Base-by-base conservation (phyloP, 1,284 basidiomycete genomes). In the Mrakiaceae sp. region DNA sequence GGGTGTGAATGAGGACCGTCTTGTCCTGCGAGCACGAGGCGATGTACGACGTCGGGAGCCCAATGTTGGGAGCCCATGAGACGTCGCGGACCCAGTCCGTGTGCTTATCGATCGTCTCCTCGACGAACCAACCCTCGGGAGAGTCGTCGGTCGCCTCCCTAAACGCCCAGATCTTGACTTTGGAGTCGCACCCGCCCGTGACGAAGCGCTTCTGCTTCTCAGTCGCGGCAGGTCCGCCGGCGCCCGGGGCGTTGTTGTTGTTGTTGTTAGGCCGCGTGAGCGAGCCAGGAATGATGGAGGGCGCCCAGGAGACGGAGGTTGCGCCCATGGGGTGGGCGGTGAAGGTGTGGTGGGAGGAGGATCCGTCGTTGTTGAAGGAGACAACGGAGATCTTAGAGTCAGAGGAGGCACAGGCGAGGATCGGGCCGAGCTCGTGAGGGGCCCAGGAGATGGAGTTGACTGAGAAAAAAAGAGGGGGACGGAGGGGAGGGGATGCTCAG, bases 371-470 rank as follows among this genome's bases (percentile, higher is more conserved):
- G 83, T 97, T 95, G 81, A 98, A 98, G 6, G 89, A 91, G 67
- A 98, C 80, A 42, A 98, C 93, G 7, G 95, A 98, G 60, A 98
- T 84, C 75, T 96, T 96, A 69, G 95, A 95, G 74, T 98, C 95
- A 3, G 92, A 96, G n/a, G 90, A 95, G 1, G 95, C 95, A 72
- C 95, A 98, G 1, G 93, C 94, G 56, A 98, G 82, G 70, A 97
- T 94, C 0, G 96, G 91, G 63, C 96, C 95, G 11, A 98, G 84
- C 75, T 98, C 95, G 71, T 96, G 92, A 1, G 96, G 93, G 47
- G 95, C 94, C 95, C 96, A 98, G 0, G 92, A 90, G 50, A 98
- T 89, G 0, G 94, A 94, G 78, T 98, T 98, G 66, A 98, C 95
- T 91, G 47, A n/a, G 27, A 14, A 3, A 53, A 14, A 42, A 5